Percentiles rank a stretch among this genome's conserved stretches.
phyloP scores from a whole-genome alignment of 2,329 filamentous ascomycete species.

The Colletotrichum chrysophilum region DNA sequence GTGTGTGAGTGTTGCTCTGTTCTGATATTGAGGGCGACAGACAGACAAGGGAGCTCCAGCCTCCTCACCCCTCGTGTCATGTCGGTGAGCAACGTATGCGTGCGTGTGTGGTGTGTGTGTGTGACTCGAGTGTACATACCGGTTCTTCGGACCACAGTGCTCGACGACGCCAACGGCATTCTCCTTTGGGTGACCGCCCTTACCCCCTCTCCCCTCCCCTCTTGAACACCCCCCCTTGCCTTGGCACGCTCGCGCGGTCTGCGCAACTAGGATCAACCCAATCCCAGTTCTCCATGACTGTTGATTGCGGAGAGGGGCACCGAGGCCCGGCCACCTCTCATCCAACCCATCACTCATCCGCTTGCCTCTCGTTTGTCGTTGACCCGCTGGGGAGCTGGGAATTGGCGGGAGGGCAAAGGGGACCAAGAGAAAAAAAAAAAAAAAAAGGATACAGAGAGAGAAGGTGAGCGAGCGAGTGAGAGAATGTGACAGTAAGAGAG shows the following conservation, averaged over 20 bases:
- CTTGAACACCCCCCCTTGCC: neutral
- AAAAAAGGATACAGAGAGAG: neutral
- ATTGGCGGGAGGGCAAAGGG: neutral
- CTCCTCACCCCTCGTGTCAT: neutral
- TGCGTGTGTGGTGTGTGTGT: neutral
- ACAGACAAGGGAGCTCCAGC: neutral
- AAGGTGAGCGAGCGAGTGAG: neutral
- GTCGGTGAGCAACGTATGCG: neutral
- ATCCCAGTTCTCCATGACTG: slow-evolving; percentile 4
- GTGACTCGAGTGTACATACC: neutral
- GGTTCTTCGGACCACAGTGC: slow-evolving; percentile 18
- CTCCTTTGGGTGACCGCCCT: neutral
- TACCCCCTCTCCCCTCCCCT: neutral
- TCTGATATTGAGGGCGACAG: neutral
- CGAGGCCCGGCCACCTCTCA: neutral
- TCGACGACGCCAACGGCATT: neutral
- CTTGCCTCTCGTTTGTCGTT: neutral
- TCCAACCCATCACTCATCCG: neutral
- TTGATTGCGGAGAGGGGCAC: slow-evolving; percentile 17
- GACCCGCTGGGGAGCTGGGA: neutral
- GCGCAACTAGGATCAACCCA: slow-evolving; percentile 16
- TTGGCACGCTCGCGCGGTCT: neutral
- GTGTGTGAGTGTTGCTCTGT: neutral
- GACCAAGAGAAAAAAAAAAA: too few species aligned
- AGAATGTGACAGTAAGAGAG: neutral